These are phyloP conservation scores for Syncephalastrum racemosum DNA, from an alignment of 371 early-diverging fungal species.

Conservation along the genomic window DNA sequence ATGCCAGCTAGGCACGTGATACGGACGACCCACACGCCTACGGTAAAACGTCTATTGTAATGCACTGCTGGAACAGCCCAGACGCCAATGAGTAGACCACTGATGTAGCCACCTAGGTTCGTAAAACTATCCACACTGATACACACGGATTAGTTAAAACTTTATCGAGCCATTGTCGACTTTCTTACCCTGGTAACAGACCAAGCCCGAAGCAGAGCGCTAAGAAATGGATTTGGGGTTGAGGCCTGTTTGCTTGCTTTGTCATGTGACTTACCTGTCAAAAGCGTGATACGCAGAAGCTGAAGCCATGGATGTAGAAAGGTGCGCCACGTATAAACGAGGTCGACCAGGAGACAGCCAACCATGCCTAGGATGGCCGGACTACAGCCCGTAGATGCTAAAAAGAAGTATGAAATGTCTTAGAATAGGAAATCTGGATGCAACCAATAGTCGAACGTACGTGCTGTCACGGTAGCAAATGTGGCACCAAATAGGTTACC, in stretches of 20 bases:
- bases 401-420: not conserved
- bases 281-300: constrained; percentile 45
- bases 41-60: not conserved
- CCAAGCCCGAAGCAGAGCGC: constrained; percentile 59
- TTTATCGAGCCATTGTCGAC: constrained; percentile 18
- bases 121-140: constrained; percentile 47
- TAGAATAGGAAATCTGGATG: not conserved
- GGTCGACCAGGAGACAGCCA: constrained; percentile 68
- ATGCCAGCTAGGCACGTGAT: not conserved
- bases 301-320: constrained; percentile 62
- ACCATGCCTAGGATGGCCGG: constrained; percentile 72
- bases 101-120: constrained; percentile 67
- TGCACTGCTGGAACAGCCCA: constrained; percentile 31
- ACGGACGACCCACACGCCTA: constrained; percentile 4
- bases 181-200: constrained; percentile 62
- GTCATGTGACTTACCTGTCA: constrained; percentile 12
- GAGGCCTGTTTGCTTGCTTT: not conserved
- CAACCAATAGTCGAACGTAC: constrained; percentile 24
- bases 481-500: constrained; percentile 56
- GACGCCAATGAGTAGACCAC: constrained; percentile 46
- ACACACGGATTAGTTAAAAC: not conserved
- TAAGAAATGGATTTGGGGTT: not conserved
- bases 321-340: constrained; percentile 67
- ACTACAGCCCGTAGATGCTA: constrained; percentile 68
- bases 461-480: constrained; percentile 46